Base-by-base conservation (phyloP, 139 green algal genomes). In the Chlorella sp. region DNA sequence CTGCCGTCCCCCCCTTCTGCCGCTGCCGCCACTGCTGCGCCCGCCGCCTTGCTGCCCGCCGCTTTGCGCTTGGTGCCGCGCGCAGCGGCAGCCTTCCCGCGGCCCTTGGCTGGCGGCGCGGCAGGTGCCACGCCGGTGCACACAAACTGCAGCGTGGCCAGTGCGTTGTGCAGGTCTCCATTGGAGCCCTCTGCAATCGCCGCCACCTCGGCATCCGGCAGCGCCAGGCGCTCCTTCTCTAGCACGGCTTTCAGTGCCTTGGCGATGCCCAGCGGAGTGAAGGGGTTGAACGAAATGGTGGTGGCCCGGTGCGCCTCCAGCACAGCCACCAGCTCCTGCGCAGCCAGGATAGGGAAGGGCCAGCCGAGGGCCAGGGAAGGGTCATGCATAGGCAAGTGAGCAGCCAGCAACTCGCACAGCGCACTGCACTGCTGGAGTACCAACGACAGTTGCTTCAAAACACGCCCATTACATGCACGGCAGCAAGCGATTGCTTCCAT, bases 261-360 rank as follows among this genome's bases (percentile, higher is more conserved):
- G 69, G 80, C 73, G 7, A 60, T 78, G n/a, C 80, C 83, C 22
- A 54, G 43, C 8, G 78, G 69, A 9, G 88, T 90, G 73, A 96
- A 84, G 40, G 94, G 84, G 76, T 97, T 97, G 88, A 96, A 94
- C 64, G 62, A 62, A 22, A 97, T 92, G 51, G 81, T 84, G 24
- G 38, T 44, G 1, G 91, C 92, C 2, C 87, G 87, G 1, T 69
- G 77, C 6, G 77, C 46, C 20, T 94, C 84, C 30, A 96, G 84
- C 30, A 83, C 89, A 1, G 78, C 87, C 40, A 91, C 16, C 13
- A 96, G 51, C 32, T 95, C 92, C 92, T 96, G 88, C 38, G 65
- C 7, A 40, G 30, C 9, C 5, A 36, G 46, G 34, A 36, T 13
- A 65, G 43, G 30, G 5, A 24, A 19, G 22, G n/a, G 65, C 20